Base-by-base conservation (phyloP, 768 basidiomycete species). In the Hydnomerulius pinastri region DNA sequence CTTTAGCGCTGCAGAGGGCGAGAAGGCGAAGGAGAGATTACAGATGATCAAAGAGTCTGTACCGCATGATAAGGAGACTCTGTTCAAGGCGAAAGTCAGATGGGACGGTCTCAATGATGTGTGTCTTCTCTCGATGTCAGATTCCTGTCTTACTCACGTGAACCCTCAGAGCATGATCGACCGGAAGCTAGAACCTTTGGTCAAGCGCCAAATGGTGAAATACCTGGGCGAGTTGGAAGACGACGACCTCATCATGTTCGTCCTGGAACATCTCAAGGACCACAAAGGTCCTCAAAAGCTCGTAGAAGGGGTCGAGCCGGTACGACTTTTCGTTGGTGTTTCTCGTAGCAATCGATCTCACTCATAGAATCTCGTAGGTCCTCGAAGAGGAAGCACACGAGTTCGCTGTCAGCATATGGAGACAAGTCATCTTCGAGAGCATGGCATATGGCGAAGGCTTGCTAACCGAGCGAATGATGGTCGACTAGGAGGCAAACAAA, bases 61-160 rank as follows among this genome's bases (percentile, higher is more conserved):
- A 2, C 91, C 93, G 1, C 77, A 74, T 27, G 89, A 94, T 61
- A 86, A 80, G 59, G 89, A 92, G 54, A 77, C 78, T 3, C 60
- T 94, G 41, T 92, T 90, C 77, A 90, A 87, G 70, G 77, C 82
- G 1, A 90, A 90, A 70, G 87, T 97, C 48, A 79, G 92, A 48
- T 97, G 94, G 94, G 91, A 93, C 62, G 93, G 90, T 35, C 71
- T 97, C 46, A 84, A 82, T 36, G 92, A 95, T 70, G 94, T 94
- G 62, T 65, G 90, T 41, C 10, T 12, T 41, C 54, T 37, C 40
- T 39, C 30, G 13, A 23, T 23, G 13, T 11, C 48, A 46, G 25
- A 46, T 4, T n/a, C 44, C 21, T 37, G 32, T 4, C 23, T 48
- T 36, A 50, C 63, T 64, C 43, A 68, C 33, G 4, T 20, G 3